A percentile compares a stretch with the other conserved stretches of the same genome.
phyloP scores from a whole-genome alignment of 768 basidiomycete species.

The Pleurotus ostreatus region DNA sequence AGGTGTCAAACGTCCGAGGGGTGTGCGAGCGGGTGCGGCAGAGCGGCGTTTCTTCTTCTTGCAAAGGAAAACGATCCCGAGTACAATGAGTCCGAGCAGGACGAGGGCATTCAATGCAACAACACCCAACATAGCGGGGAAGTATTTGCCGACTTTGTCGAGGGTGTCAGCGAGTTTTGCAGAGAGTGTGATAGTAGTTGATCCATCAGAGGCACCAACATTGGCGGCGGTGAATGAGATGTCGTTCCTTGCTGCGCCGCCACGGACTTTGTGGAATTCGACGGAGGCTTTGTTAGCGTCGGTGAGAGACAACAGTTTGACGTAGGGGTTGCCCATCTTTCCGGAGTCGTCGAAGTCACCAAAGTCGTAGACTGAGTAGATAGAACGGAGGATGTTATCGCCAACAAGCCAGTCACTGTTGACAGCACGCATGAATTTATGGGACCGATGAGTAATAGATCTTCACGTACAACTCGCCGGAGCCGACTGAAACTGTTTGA shows the following conservation, averaged over 20 bases:
- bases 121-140: conserved; percentile 73
- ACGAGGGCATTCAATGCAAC: conserved; percentile 77
- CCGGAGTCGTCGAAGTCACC: conserved; percentile 69
- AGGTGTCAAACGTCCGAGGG: conserved; percentile 42
- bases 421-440: conserved; percentile 5
- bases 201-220: conserved; percentile 29
- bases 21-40: conserved; percentile 23
- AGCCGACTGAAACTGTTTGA: conserved; percentile 49
- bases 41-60: conserved; percentile 36
- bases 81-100: conserved; percentile 50
- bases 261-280: conserved; percentile 67
- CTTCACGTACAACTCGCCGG: conserved; percentile 60
- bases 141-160: conserved; percentile 55
- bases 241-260: conserved; percentile 58
- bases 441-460: background rate
- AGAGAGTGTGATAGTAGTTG: conserved; percentile 50
- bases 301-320: conserved; percentile 68
- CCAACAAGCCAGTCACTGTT: conserved; percentile 79
- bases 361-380: conserved; percentile 83
- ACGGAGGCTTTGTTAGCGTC: conserved; percentile 66
- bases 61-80: conserved; percentile 51
- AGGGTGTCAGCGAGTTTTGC: conserved; percentile 55
- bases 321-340: conserved; percentile 70
- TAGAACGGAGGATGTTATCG: conserved; percentile 77
- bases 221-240: conserved; percentile 64